A percentile compares a stretch with the other conserved stretches of the same genome.
Conservation (phyloP, 805 yeast species). For the Yamadazyma phyllophila region DNA sequence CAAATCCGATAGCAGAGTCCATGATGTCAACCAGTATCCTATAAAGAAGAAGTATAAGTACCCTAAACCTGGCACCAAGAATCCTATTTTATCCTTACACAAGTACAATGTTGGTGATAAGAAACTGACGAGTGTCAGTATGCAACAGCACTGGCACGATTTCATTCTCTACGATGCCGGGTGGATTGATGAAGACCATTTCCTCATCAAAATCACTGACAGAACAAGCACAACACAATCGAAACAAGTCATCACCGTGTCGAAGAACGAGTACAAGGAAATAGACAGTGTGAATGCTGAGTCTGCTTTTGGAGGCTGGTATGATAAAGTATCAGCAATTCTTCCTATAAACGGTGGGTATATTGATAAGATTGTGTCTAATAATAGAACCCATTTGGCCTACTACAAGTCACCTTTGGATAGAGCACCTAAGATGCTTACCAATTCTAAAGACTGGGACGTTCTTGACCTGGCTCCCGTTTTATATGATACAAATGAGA, state of each 20-base stretch:
- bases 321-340: constrained; percentile 41
- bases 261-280: constrained; percentile 34
- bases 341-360: constrained; percentile 39
- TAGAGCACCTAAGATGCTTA: constrained; percentile 45
- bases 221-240: constrained; percentile 56
- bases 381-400: constrained; percentile 70
- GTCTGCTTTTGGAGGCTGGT: constrained; percentile 55
- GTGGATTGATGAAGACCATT: constrained; percentile 53
- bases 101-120: constrained; percentile 35
- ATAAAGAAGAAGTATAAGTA: constrained; percentile 47
- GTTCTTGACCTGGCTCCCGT: constrained; percentile 64
- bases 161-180: constrained; percentile 56
- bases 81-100: constrained; percentile 52
- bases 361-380: constrained; percentile 62
- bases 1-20: constrained; percentile 10
- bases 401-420: constrained; percentile 64
- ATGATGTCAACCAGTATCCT: constrained; percentile 46
- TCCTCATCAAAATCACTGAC: constrained; percentile 63
- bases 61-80: constrained; percentile 69
- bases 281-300: constrained; percentile 35
- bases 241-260: constrained; percentile 44
- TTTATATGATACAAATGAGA: constrained; percentile 45
- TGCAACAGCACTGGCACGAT: constrained; percentile 7
- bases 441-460: constrained; percentile 74
- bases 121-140: constrained; percentile 8